phyloP scores from a whole-genome alignment of 176 grass and related monocot genomes.

The Luzula sylvatica region DNA sequence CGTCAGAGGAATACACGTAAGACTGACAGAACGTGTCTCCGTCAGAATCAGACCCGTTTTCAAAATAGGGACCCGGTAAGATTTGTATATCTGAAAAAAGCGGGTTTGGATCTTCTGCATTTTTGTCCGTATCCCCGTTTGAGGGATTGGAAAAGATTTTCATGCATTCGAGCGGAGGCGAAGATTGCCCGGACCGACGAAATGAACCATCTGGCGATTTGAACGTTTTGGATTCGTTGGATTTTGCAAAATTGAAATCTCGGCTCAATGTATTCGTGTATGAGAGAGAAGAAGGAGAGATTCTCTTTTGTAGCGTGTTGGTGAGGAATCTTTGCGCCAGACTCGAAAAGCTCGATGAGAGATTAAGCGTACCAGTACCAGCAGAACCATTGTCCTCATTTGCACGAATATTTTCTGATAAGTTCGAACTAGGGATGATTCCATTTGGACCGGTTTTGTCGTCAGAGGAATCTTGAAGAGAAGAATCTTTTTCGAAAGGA shows the following conservation, averaged over 20 bases:
- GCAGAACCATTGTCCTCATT: constrained; percentile 8
- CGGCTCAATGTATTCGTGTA: background rate
- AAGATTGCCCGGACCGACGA: constrained; percentile 62
- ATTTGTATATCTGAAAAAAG: constrained; percentile 79
- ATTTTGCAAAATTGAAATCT: constrained; percentile 17
- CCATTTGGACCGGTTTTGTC: constrained; percentile 28
- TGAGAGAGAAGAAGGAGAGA: constrained; percentile 30
- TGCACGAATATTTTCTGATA: constrained; percentile 17
- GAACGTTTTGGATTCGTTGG: constrained; percentile 6
- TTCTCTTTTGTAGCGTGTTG: constrained; percentile 78
- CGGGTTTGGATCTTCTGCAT: constrained; percentile 31
- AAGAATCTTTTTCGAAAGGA: constrained; percentile 42
- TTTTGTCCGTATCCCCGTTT: constrained; percentile 58
- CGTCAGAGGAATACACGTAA: constrained; percentile 84
- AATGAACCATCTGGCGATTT: constrained; percentile 33
- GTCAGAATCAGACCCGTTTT: constrained; percentile 78
- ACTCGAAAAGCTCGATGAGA: constrained; percentile 79
- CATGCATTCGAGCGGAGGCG: constrained; percentile 91
- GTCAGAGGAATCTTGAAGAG: no score
- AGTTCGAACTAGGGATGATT: constrained; percentile 13
- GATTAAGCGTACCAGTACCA: background rate
- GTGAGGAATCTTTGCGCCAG: constrained; percentile 85
- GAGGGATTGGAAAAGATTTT: constrained; percentile 85
- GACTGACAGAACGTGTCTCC: constrained; percentile 96
- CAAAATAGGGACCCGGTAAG: constrained; percentile 34